Evolutionary conservation across 768 basidiomycete genomes (phyloP).

Genomic region (Leccinum rimulosum): DNA sequence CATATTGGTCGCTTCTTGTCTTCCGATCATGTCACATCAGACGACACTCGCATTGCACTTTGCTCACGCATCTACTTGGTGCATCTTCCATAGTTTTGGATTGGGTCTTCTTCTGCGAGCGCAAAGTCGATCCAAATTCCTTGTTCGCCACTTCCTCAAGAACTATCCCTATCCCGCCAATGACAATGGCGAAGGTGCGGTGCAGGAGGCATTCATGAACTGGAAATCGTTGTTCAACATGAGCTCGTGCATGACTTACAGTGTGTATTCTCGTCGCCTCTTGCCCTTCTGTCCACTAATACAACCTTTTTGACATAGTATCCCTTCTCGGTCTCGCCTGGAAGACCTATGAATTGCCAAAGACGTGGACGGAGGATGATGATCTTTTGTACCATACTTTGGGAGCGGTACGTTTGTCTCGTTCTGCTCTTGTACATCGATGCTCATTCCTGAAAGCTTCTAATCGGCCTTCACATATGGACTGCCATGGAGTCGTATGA

Average conservation of each 20-base stretch:
- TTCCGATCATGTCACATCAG: constrained; percentile 55
- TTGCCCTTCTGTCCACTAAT: constrained; percentile 6
- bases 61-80: constrained; percentile 81
- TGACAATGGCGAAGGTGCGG: constrained; percentile 69
- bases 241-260: constrained; percentile 93
- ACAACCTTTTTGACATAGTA: constrained; percentile 41
- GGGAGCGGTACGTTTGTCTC: constrained; percentile 61
- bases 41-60: constrained; percentile 67
- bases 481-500: constrained; percentile 87
- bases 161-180: constrained; percentile 84
- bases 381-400: constrained; percentile 86
- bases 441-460: constrained; percentile 46
- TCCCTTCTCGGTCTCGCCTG: constrained; percentile 85
- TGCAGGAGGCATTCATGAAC: constrained; percentile 91
- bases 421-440: neutral
- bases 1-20: constrained; percentile 51
- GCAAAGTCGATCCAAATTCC: constrained; percentile 82
- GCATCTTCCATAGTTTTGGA: constrained; percentile 82
- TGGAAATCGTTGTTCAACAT: constrained; percentile 94
- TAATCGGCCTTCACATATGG: constrained; percentile 90
- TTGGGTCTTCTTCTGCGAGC: constrained; percentile 81
- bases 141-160: constrained; percentile 92
- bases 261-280: constrained; percentile 39
- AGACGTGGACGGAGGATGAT: constrained; percentile 84
- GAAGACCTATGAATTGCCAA: constrained; percentile 84